Evolutionary conservation across 2,329 filamentous ascomycete species (phyloP), one percentile per base, ranked within the genome.

Genomic region (Nothopassalora personata): DNA sequence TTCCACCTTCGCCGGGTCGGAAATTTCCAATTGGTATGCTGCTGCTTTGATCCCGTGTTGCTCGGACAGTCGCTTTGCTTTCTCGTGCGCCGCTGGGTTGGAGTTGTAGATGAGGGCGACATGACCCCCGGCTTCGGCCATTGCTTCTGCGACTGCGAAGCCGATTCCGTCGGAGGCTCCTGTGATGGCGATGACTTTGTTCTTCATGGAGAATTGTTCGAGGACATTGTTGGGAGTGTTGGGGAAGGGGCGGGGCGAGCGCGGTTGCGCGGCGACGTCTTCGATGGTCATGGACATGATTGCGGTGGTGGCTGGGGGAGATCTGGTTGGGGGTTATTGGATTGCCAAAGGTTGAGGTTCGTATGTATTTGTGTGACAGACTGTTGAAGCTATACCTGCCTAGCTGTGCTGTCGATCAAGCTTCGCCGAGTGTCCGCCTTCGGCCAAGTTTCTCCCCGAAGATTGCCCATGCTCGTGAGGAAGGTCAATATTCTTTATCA

Each of bases 101-200:
- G 96, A 95, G 78, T 96, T 81, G 74, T 97, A 92, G 47, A 96
- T 89, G 72, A 97, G 87, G 31, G 91, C 92, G 63, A 96, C 80
- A 72, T 95, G 86, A 7, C 89, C 89, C 54, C 93, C 93, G 51
- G 90, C 94, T 59, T 90, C 87, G 57, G 96, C 89, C 73, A 96
- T 84, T 47, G 89, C 91, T 76, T 96, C 90, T 39, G 88, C 89
- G 85, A 96, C 96, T 62, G 94, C 91, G 60, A 96, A 79, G 18
- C 93, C 92, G 59, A 97, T 77, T 1, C 92, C 92, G 69, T 91
- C 83, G 23, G 91, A 91, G 68, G 91, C 92, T 53, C 93, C 93
- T 0, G 92, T 97, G 45, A 97, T 88, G 47, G 96, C 80, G 36
- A 86, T 90, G 10, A 91, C 88, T 72, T 87, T 88, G 62, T 86